phyloP scores from a whole-genome alignment of 129 eudicot genomes.

The Flaveria ramosissima region DNA sequence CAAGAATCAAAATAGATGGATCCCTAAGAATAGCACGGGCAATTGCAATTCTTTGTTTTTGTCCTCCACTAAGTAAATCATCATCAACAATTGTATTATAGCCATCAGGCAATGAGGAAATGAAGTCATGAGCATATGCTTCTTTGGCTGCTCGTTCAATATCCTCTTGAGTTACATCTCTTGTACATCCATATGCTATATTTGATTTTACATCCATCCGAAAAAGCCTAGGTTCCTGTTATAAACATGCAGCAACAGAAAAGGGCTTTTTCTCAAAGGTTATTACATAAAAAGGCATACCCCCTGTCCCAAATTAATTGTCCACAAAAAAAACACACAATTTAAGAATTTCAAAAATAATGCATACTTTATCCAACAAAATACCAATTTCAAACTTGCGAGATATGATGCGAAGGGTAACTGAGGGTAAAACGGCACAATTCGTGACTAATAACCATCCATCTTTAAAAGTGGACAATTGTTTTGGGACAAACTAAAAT shows the following conservation, averaged over 20 bases:
- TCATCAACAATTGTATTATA: slow-evolving; percentile 92
- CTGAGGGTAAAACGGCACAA: not conserved
- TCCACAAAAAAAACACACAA: not conserved
- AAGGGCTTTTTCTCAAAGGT: not conserved
- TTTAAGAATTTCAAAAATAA: not conserved
- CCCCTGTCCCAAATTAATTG: not conserved
- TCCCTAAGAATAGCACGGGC: slow-evolving; percentile 91
- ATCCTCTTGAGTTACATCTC: slow-evolving; percentile 67
- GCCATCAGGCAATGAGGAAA: slow-evolving; percentile 74
- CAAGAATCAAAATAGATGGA: slow-evolving; percentile 89
- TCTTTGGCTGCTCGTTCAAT: slow-evolving; percentile 91
- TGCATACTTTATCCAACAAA: not conserved
- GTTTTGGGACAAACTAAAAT: not conserved
- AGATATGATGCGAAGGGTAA: not conserved
- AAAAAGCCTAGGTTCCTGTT: slow-evolving; percentile 92
- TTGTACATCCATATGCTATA: slow-evolving; percentile 84
- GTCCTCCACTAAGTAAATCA: slow-evolving; percentile 99
- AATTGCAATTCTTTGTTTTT: slow-evolving; percentile 94
- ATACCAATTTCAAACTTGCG: not conserved
- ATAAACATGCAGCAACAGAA: slow-evolving; percentile 16
- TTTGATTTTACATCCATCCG: slow-evolving; percentile 90
- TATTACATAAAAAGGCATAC: not conserved
- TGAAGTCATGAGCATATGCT: slow-evolving; percentile 91
- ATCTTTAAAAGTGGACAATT: not conserved
- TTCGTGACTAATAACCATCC: not conserved